These are phyloP conservation scores for Fusarium sambucinum DNA, from an alignment of 2,329 filamentous ascomycete species.

Conservation along the genomic window DNA sequence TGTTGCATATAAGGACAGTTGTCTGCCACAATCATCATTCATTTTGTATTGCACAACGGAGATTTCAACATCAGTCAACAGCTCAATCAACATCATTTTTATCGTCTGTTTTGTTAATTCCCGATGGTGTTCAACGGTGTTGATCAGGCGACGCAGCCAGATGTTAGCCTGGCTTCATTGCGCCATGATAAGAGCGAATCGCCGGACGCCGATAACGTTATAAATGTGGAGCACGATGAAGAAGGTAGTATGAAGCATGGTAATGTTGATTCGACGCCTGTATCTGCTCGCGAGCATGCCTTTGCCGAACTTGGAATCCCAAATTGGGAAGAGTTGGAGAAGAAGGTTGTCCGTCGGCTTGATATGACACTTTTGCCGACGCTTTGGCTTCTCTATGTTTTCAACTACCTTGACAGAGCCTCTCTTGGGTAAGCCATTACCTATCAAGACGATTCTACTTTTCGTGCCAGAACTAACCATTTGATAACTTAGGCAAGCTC, in stretches of 20 bases:
- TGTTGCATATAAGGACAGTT: background rate
- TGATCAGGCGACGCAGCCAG: background rate
- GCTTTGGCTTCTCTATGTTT: background rate
- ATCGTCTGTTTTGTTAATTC: background rate
- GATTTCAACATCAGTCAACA: background rate
- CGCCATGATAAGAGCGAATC: background rate
- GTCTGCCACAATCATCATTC: background rate
- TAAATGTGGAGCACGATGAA: background rate
- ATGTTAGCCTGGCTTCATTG: background rate
- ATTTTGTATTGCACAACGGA: rapidly evolving
- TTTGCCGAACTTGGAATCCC: background rate
- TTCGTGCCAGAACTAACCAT: background rate
- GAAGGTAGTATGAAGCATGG: background rate
- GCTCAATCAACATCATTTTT: background rate
- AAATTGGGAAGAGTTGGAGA: background rate
- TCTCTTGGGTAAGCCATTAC: background rate
- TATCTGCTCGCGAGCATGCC: background rate
- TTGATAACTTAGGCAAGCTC: background rate
- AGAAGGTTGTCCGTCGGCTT: background rate
- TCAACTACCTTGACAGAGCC: background rate
- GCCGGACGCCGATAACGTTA: background rate
- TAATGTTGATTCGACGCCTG: background rate
- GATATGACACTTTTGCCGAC: background rate
- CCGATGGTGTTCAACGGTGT: background rate
- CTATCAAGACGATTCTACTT: rapidly evolving